phyloP scores from a whole-genome alignment of 2,329 filamentous ascomycete species.

The Pezicula neosporulosa region DNA sequence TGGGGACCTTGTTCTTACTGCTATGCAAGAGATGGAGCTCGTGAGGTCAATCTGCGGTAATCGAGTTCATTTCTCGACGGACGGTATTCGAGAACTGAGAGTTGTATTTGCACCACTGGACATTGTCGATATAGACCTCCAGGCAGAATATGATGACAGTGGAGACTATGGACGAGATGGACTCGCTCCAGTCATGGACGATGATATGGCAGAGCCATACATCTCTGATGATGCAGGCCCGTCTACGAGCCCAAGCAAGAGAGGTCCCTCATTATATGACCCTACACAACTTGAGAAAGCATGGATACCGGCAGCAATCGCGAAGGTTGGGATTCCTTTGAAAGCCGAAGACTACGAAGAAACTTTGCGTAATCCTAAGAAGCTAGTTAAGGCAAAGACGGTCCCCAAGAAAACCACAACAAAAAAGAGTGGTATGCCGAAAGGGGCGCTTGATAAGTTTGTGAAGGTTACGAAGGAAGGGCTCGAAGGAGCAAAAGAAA shows the following conservation, averaged over 20 bases:
- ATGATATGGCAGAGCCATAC: conserved; percentile 53
- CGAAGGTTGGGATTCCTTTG: conserved; percentile 60
- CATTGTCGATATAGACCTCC: conserved; percentile 74
- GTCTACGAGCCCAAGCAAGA: conserved; percentile 24
- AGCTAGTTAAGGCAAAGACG: conserved; percentile 16
- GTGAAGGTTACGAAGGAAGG: conserved; percentile 25
- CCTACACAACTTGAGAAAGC: conserved; percentile 61
- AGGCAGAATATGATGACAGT: conserved; percentile 58
- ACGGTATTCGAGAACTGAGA: conserved; percentile 72
- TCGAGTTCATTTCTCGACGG: conserved; percentile 69
- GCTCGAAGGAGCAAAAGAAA: not conserved
- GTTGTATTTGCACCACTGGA: conserved; percentile 73
- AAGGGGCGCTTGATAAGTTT: conserved; percentile 30
- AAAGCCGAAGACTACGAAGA: conserved; percentile 64
- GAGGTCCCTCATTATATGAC: conserved; percentile 51
- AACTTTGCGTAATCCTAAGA: conserved; percentile 21
- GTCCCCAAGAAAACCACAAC: conserved; percentile 18
- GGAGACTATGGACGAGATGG: conserved; percentile 45
- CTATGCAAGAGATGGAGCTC: conserved; percentile 47
- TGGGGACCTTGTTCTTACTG: conserved; percentile 30
- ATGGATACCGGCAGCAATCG: conserved; percentile 66
- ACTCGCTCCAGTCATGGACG: conserved; percentile 55
- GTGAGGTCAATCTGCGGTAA: conserved; percentile 65
- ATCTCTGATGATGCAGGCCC: conserved; percentile 18
- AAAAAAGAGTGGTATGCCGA: conserved; percentile 22